Conservation (phyloP, 1,284 basidiomycete genomes). For the Singerocomus inundabilis region DNA sequence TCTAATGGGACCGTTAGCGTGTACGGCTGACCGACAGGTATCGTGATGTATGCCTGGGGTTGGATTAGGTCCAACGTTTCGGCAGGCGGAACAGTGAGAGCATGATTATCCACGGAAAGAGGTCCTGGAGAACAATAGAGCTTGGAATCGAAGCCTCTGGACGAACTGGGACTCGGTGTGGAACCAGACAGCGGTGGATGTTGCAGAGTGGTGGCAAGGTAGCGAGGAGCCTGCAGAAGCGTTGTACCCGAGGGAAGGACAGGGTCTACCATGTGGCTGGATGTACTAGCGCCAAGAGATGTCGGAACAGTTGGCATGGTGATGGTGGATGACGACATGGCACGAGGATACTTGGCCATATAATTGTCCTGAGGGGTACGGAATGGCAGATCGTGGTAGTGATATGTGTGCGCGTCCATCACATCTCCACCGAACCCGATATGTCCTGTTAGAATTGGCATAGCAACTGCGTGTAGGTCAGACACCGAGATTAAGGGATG, state of each 20-base stretch:
- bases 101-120: not conserved
- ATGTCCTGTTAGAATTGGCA: slow-evolving; percentile 1
- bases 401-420: slow-evolving; percentile 5
- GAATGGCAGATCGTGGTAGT: not conserved
- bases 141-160: not conserved
- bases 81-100: not conserved
- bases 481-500: slow-evolving; percentile 1
- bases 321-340: not conserved
- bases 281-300: not conserved
- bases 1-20: slow-evolving; percentile 9
- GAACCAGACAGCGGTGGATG: not conserved
- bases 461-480: not conserved
- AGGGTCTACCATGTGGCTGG: slow-evolving; percentile 1
- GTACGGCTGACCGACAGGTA: not conserved
- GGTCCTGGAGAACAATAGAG: not conserved
- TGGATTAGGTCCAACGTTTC: not conserved
- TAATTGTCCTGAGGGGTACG: not conserved
- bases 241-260: not conserved
- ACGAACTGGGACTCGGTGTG: not conserved
- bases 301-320: slow-evolving; percentile 8
- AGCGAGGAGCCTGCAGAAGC: not conserved
- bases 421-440: not conserved
- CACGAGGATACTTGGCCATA: not conserved
- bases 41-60: not conserved
- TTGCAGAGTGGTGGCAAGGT: not conserved